Conservation (phyloP, 2,329 filamentous ascomycete genomes). For the Ophiostoma sp. region DNA sequence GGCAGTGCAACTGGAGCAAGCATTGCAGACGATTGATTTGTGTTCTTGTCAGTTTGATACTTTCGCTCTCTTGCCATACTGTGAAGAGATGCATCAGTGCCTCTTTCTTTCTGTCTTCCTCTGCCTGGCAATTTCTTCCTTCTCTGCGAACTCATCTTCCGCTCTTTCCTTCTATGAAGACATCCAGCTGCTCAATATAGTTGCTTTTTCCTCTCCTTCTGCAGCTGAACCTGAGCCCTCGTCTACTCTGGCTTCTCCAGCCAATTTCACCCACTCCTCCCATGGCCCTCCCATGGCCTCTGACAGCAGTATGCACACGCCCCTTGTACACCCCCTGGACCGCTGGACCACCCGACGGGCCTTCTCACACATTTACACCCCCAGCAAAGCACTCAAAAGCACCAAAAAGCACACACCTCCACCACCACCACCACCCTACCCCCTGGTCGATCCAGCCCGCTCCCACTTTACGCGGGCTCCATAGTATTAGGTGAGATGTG, state of each 20-base stretch:
- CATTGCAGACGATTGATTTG: too few relatives aligned
- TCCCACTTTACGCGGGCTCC: conserved; percentile 30
- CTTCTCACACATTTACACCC: conserved; percentile 38
- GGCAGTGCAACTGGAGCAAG: background rate
- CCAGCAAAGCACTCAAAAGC: background rate
- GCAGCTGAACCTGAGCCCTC: conserved; percentile 9
- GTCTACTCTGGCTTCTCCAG: conserved; percentile 8
- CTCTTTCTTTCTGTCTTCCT: background rate
- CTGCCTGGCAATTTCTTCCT: background rate
- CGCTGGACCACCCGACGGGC: conserved; percentile 10
- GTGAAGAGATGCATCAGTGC: background rate
- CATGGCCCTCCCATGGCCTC: background rate
- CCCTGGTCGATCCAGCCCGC: conserved; percentile 27
- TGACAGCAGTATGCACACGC: conserved; percentile 16
- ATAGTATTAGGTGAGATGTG: conserved; percentile 39
- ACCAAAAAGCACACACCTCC: conserved; percentile 33
- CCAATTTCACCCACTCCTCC: conserved; percentile 12
- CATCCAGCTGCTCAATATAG: conserved; percentile 1
- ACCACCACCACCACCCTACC: conserved; percentile 1
- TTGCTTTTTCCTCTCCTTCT: conserved; percentile 28
- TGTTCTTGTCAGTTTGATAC: background rate
- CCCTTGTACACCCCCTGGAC: conserved; percentile 40
- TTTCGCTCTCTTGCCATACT: background rate
- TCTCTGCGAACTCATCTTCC: background rate
- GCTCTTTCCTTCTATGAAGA: background rate